phyloP scores from a whole-genome alignment of 208 protist species.

The Leishmania tarentolae region DNA sequence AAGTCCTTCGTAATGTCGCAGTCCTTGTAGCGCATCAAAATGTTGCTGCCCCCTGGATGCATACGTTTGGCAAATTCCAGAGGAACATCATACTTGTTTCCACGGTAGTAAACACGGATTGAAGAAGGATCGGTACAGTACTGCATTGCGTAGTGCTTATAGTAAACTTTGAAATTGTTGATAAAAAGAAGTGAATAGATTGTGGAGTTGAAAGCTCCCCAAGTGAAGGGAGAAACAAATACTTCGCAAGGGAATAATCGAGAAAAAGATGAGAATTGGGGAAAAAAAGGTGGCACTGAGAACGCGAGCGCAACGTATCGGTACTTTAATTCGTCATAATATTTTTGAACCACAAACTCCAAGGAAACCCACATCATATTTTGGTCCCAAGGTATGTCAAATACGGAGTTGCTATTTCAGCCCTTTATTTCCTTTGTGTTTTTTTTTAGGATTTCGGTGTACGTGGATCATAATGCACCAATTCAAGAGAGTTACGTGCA shows the following conservation, averaged over 20 bases:
- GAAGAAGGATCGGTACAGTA: neutral
- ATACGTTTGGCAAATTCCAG: constrained; percentile 21
- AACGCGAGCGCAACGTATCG: too few relatives aligned
- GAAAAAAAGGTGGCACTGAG: too few relatives aligned
- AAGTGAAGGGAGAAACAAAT: neutral
- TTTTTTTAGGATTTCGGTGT: neutral
- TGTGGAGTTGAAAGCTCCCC: neutral
- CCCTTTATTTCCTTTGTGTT: too few relatives aligned
- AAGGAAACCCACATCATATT: too few relatives aligned
- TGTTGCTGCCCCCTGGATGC: constrained; percentile 33
- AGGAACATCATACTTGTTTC: constrained; percentile 36
- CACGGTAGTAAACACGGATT: constrained; percentile 30
- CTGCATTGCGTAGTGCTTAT: neutral
- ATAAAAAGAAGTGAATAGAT: neutral
- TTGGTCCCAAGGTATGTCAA: too few relatives aligned
- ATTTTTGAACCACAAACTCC: too few relatives aligned
- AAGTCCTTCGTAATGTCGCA: constrained; percentile 35
- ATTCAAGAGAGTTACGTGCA: neutral
- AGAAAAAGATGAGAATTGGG: neutral
- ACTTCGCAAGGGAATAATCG: neutral
- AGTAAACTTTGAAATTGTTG: neutral
- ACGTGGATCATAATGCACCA: neutral
- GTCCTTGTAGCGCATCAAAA: constrained; percentile 32
- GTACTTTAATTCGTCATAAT: too few relatives aligned
- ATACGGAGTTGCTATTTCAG: too few relatives aligned